Evolutionary conservation across 2,329 filamentous ascomycete species (phyloP).

Genomic region (Colletotrichum horii): DNA sequence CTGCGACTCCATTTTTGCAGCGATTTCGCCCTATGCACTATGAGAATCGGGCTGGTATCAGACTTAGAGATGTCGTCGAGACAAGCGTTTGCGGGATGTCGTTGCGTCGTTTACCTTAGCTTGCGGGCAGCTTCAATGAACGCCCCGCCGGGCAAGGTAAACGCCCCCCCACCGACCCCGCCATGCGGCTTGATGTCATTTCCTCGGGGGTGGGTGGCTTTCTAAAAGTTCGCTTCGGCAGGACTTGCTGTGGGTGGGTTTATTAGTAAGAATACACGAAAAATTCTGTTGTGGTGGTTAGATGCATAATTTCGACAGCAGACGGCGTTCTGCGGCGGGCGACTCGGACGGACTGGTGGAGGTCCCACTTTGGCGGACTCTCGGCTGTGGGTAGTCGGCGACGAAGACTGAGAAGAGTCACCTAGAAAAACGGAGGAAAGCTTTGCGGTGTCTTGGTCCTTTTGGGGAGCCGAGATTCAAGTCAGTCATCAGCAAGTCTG

Average conservation of each 20-base stretch:
- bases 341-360: neutral
- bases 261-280: neutral
- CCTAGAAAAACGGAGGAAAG: neutral
- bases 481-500: neutral
- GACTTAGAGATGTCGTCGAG: neutral
- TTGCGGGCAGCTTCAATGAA: neutral
- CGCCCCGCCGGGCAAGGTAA: neutral
- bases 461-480: neutral
- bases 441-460: neutral
- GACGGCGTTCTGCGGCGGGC: neutral
- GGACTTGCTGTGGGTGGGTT: constrained; percentile 7
- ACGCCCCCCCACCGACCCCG: constrained; percentile 12
- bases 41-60: neutral
- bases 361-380: neutral
- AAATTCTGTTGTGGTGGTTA: neutral
- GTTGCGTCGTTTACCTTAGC: neutral
- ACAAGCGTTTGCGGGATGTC: neutral
- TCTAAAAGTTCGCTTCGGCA: neutral
- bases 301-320: neutral
- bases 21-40: neutral
- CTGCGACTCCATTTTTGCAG: constrained; percentile 77
- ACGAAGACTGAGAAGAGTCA: neutral
- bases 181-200: constrained; percentile 23
- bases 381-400: neutral
- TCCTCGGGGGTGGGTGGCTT: neutral